Conservation (phyloP, 2,329 filamentous ascomycete genomes). For the Curvularia lunata region DNA sequence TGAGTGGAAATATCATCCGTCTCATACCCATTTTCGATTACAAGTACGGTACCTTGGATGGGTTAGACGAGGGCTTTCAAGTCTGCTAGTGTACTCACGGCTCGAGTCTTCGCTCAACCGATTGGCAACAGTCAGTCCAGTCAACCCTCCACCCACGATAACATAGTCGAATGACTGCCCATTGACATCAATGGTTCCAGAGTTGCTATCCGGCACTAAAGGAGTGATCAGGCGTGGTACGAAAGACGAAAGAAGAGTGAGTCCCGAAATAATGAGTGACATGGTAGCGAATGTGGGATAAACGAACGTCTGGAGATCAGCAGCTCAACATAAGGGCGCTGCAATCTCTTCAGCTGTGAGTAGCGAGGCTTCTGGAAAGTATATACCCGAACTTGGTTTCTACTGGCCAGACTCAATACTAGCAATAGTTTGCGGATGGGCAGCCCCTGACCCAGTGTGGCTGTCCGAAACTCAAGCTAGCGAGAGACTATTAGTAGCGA, state of each 20-base stretch:
- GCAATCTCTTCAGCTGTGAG: background rate
- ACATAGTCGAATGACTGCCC: slow-evolving; percentile 41
- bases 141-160: slow-evolving; percentile 40
- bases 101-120: slow-evolving; percentile 37
- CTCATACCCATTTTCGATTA: slow-evolving; percentile 37
- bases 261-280: slow-evolving; percentile 16
- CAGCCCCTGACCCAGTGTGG: slow-evolving; percentile 9
- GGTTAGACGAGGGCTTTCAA: slow-evolving; percentile 1
- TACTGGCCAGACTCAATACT: background rate
- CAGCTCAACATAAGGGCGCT: background rate
- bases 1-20: slow-evolving; percentile 32
- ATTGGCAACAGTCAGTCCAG: slow-evolving; percentile 40
- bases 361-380: slow-evolving; percentile 7
- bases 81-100: slow-evolving; percentile 16
- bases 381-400: slow-evolving; percentile 6
- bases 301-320: slow-evolving; percentile 8
- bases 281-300: slow-evolving; percentile 13
- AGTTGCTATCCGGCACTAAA: slow-evolving; percentile 2
- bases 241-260: slow-evolving; percentile 26
- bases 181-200: slow-evolving; percentile 21
- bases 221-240: slow-evolving; percentile 17
- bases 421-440: background rate
- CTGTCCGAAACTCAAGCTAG: slow-evolving; percentile 3
- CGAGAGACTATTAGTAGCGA: background rate
- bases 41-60: slow-evolving; percentile 32